Evolutionary conservation across 2,329 filamentous ascomycete species (phyloP).

Genomic region (Xylaria sp.): DNA sequence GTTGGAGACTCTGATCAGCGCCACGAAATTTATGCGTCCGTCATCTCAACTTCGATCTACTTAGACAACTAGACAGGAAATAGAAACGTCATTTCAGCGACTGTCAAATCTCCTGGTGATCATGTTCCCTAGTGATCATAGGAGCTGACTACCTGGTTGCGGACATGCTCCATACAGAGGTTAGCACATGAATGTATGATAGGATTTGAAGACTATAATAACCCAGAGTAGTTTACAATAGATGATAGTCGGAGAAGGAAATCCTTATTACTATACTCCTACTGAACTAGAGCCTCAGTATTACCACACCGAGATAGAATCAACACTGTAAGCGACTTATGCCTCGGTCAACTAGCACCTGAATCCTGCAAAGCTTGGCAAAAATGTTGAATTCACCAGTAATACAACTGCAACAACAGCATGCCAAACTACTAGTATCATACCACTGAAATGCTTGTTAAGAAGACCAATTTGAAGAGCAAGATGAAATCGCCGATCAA

Average conservation of each 20-base stretch:
- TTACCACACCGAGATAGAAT: too few species aligned
- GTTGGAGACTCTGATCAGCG: conserved; percentile 1
- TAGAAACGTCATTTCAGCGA: conserved; percentile 10
- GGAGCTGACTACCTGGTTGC: neutral
- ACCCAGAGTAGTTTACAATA: too few species aligned
- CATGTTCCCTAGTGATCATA: neutral
- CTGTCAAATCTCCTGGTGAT: neutral
- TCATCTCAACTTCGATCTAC: neutral
- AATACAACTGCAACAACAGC: neutral
- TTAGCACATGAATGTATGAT: too few species aligned
- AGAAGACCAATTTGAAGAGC: neutral
- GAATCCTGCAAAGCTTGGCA: conserved; percentile 20
- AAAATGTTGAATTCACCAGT: conserved; percentile 4
- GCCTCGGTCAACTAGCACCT: conserved; percentile 1
- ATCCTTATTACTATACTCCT: too few species aligned
- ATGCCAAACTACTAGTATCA: neutral
- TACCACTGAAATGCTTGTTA: neutral
- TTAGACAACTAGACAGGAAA: neutral
- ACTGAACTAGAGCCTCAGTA: too few species aligned
- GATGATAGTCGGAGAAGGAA: too few species aligned
- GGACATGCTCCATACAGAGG: neutral
- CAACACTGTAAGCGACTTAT: neutral
- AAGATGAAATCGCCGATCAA: neutral
- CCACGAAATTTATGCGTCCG: neutral
- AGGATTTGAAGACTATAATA: too few species aligned